Conservation (phyloP, 208 protist species). For the Dictyostelium gargantuum region DNA sequence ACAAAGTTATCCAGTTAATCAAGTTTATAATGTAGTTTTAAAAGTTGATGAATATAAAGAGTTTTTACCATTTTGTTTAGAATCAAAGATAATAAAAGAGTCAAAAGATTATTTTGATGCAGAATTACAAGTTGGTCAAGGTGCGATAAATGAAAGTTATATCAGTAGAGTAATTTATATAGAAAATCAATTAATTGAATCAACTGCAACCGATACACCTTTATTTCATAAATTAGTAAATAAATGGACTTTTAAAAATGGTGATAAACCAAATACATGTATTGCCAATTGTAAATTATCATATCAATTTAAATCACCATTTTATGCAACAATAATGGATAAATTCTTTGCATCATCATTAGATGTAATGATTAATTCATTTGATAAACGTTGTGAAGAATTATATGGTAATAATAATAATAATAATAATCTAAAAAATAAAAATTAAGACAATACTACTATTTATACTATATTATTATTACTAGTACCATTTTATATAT, state of each 20-base stretch:
- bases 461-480: too few relatives aligned
- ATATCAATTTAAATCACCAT: constrained; percentile 51
- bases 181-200: neutral
- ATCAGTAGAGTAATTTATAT: neutral
- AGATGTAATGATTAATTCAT: constrained; percentile 20
- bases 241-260: neutral
- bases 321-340: constrained; percentile 13
- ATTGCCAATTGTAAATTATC: neutral
- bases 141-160: constrained; percentile 7
- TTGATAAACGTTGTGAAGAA: constrained; percentile 47
- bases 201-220: neutral
- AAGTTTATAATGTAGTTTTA: constrained; percentile 27
- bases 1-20: constrained; percentile 1
- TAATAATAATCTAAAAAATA: too few relatives aligned
- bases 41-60: constrained; percentile 40
- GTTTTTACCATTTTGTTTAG: constrained; percentile 45
- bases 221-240: neutral
- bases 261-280: neutral
- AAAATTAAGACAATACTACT: too few relatives aligned
- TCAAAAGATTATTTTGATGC: neutral
- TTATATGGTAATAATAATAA: neutral
- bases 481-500: too few relatives aligned
- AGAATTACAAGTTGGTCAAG: constrained; percentile 19
- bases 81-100: neutral
- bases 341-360: constrained; percentile 28